Evolutionary conservation across 2,329 filamentous ascomycete genomes (phyloP), one percentile per base, ranked within the genome.

Genomic region (Trichoderma sp.): DNA sequence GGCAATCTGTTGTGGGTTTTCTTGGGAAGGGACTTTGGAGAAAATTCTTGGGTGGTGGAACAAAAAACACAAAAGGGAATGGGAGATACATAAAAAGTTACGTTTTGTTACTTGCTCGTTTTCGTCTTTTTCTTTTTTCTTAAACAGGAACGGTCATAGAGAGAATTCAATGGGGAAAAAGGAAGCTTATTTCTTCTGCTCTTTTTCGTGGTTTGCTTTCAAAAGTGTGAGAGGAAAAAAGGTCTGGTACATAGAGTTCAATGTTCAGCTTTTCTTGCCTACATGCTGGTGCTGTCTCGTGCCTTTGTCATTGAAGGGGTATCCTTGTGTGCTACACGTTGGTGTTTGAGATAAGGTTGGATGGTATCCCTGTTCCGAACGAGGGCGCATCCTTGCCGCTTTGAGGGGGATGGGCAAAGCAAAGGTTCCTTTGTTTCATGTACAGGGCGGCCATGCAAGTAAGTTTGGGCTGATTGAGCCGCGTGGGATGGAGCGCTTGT

Each of bases 71-170:
- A 70, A 62, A 64, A 59, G 55, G 58, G 63, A 71, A 50, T 67
- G 50, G 58, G 63, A 50, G 73, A 66, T 73, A 66, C 71, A 72
- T 50, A 64, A 74, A 75, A 74, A 73, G 73, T 75, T 72, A 55
- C 23, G 50, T 71, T 63, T 59, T 30, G 9, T 59, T 58, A 26
- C n/a, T n/a, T 34, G 57, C 28, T 34, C 23, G 28, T 32, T 30
- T 58, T 28, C 53, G 15, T 63, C 17, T 57, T 30, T 43, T 26
- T 58, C 20, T 47, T 66, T 26, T 26, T 26, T 26, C 26, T 26
- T 58, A 67, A 57, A 62, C 66, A 68, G 50, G 70, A 55, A 36
- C 61, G 70, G 70, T 13, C 43, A 71, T 71, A 71, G 70, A 71
- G 64, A 67, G 70, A 55, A 58, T 59, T 36, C 32, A 57, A 64